These are phyloP conservation scores for Aulographum hederae DNA, from an alignment of 2,329 filamentous ascomycete species.

Conservation along the genomic window DNA sequence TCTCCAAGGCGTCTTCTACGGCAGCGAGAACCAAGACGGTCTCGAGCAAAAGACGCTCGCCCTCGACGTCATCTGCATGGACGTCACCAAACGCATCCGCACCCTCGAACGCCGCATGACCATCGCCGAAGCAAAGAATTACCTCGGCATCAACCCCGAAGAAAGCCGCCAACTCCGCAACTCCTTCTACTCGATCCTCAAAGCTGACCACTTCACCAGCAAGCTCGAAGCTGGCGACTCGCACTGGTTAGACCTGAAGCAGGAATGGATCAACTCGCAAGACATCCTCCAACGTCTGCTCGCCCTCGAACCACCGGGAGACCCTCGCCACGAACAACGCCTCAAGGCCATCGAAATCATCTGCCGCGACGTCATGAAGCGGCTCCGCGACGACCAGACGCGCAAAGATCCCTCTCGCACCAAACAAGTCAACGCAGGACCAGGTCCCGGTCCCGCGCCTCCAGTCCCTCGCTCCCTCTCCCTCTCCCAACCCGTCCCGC, in stretches of 20 bases:
- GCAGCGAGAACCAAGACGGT: conserved; percentile 26
- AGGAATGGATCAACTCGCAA: conserved; percentile 44
- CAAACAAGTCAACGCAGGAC: conserved; percentile 19
- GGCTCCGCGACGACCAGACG: conserved; percentile 48
- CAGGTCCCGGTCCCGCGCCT: conserved; percentile 22
- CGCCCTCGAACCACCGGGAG: conserved; percentile 25
- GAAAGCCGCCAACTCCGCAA: conserved; percentile 47
- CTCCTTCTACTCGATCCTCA: conserved; percentile 47
- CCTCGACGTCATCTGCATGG: conserved; percentile 61
- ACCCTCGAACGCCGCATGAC: conserved; percentile 47
- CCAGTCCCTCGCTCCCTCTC: conserved; percentile 3
- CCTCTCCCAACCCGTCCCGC: conserved; percentile 9
- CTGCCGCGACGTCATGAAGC: conserved; percentile 61
- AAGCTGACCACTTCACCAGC: conserved; percentile 47
- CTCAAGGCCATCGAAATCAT: conserved; percentile 51
- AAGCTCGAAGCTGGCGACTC: conserved; percentile 55
- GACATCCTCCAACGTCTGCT: conserved; percentile 37
- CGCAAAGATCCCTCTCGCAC: conserved; percentile 33
- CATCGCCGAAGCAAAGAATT: conserved; percentile 56
- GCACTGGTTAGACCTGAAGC: conserved; percentile 54
- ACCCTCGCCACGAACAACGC: conserved; percentile 36
- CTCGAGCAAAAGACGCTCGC: conserved; percentile 45
- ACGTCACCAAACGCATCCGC: conserved; percentile 67
- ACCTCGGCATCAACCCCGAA: conserved; percentile 49
- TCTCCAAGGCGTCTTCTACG: conserved; percentile 43